Conservation (phyloP, 495 filamentous ascomycete genomes). For the Podospora comata region DNA sequence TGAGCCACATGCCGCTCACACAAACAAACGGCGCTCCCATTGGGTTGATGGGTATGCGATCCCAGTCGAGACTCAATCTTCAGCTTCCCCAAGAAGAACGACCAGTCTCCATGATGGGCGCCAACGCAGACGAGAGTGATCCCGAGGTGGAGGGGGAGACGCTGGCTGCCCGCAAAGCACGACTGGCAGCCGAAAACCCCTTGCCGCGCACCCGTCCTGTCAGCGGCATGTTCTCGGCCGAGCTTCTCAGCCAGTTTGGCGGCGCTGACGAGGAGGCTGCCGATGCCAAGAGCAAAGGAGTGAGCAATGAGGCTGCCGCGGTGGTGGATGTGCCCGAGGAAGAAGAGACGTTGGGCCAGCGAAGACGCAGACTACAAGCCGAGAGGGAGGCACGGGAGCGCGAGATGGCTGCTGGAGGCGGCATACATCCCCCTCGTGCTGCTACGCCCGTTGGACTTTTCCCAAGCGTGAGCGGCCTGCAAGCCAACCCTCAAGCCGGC, state of each 20-base stretch:
- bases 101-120: slow-evolving; percentile 17
- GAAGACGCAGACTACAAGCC: slow-evolving; percentile 73
- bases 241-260: slow-evolving; percentile 71
- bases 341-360: slow-evolving; percentile 87
- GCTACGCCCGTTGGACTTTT: slow-evolving; percentile 13
- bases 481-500: slow-evolving; percentile 30
- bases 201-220: slow-evolving; percentile 56
- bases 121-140: slow-evolving; percentile 30
- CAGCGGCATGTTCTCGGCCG: slow-evolving; percentile 73
- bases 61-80: slow-evolving; percentile 27
- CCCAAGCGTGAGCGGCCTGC: slow-evolving; percentile 19
- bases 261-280: slow-evolving; percentile 13
- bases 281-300: slow-evolving; percentile 29
- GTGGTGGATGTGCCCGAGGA: slow-evolving; percentile 44
- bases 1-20: slow-evolving; percentile 41
- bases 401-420: slow-evolving; percentile 36
- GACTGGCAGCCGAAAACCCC: slow-evolving; percentile 57
- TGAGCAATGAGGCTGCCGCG: slow-evolving; percentile 26
- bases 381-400: slow-evolving; percentile 58
- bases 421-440: slow-evolving; percentile 14
- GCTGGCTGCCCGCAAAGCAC: slow-evolving; percentile 66
- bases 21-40: slow-evolving; percentile 11
- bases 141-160: slow-evolving; percentile 73
- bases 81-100: slow-evolving; percentile 16
- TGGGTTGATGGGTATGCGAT: slow-evolving; percentile 21